Conservation (phyloP, 495 filamentous ascomycete genomes). For the Pyrenula aspistea region DNA sequence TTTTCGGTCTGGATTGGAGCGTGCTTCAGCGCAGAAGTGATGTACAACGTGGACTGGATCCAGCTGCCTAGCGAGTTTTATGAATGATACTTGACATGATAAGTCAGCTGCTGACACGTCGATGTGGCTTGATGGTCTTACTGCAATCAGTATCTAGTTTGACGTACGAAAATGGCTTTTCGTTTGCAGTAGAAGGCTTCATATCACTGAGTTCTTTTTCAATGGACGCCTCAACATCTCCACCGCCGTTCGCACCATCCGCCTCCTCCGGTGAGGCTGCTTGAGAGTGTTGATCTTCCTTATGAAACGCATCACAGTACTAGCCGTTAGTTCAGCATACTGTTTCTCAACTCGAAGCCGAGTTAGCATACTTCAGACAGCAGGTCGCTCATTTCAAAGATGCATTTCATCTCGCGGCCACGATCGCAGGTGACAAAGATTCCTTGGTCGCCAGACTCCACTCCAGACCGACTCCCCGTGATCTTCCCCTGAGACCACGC, state of each 20-base stretch:
- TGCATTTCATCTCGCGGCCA: conserved; percentile 65
- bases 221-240: conserved; percentile 76
- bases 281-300: conserved; percentile 3
- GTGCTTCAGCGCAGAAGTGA: conserved; percentile 57
- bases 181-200: conserved; percentile 32
- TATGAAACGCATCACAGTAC: conserved; percentile 16
- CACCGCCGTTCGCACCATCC: conserved; percentile 13
- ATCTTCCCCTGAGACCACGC: neutral
- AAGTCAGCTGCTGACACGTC: conserved; percentile 24
- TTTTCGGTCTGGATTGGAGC: conserved; percentile 35
- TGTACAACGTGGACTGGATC: conserved; percentile 73
- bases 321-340: conserved; percentile 6
- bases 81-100: conserved; percentile 23
- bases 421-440: conserved; percentile 85
- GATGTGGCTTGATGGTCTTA: conserved; percentile 32
- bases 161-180: conserved; percentile 46
- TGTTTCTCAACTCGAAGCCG: conserved; percentile 5
- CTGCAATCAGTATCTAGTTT: conserved; percentile 68
- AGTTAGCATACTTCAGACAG: conserved; percentile 57
- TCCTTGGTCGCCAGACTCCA: conserved; percentile 69
- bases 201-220: conserved; percentile 61
- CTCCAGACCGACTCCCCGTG: conserved; percentile 5
- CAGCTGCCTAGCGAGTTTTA: conserved; percentile 45
- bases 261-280: conserved; percentile 13
- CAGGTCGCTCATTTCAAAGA: conserved; percentile 57